Evolutionary conservation across 257 asterid species (phyloP).

Genomic region (Solanum pinnatisectum): DNA sequence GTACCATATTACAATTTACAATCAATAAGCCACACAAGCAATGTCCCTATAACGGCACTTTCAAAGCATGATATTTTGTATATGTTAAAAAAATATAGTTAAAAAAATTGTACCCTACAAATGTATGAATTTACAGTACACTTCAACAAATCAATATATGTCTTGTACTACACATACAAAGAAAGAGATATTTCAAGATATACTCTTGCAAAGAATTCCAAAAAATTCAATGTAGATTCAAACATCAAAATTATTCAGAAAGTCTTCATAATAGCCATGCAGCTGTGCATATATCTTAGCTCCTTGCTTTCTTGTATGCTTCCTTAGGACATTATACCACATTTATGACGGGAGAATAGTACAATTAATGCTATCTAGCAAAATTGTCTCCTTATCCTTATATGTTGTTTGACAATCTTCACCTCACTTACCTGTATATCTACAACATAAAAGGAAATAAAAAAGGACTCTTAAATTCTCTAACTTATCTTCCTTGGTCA

Average conservation of each 20-base stretch:
- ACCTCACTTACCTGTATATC: too few relatives aligned
- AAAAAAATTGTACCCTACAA: neutral
- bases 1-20: neutral
- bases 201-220: too few relatives aligned
- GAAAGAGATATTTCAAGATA: too few relatives aligned
- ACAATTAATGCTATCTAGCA: neutral
- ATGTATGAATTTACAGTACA: too few relatives aligned
- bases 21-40: neutral
- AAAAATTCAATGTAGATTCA: neutral
- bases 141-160: too few relatives aligned
- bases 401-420: too few relatives aligned
- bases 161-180: too few relatives aligned
- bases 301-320: neutral
- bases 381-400: neutral
- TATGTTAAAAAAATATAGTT: neutral
- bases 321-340: neutral
- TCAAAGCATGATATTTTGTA: neutral
- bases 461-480: too few relatives aligned
- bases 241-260: neutral
- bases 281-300: too few relatives aligned
- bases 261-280: neutral
- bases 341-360: neutral
- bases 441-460: too few relatives aligned
- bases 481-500: too few relatives aligned
- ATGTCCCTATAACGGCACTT: neutral